Conservation (phyloP, 495 filamentous ascomycete genomes). For the Hypomontagnella submonticulosa region DNA sequence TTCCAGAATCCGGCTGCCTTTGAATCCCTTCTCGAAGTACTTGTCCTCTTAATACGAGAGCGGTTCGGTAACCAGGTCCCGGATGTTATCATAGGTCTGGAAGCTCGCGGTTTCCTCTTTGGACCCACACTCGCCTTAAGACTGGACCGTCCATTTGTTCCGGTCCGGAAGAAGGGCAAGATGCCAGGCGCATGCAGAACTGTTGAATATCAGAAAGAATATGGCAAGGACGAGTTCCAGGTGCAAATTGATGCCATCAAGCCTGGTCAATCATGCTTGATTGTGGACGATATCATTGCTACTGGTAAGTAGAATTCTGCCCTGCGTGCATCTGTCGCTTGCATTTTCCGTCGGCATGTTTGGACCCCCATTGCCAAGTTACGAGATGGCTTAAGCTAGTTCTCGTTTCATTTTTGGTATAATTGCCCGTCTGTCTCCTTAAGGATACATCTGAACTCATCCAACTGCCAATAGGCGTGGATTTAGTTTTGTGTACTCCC, state of each 20-base stretch:
- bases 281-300: slow-evolving; percentile 98
- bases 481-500: background rate
- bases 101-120: slow-evolving; percentile 95
- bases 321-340: slow-evolving; percentile 10
- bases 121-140: slow-evolving; percentile 89
- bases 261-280: slow-evolving; percentile 86
- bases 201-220: slow-evolving; percentile 92
- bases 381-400: slow-evolving; percentile 1
- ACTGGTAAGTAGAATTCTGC: slow-evolving; percentile 73
- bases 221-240: slow-evolving; percentile 95
- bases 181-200: slow-evolving; percentile 88
- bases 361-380: slow-evolving; percentile 1
- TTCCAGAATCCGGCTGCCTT: slow-evolving; percentile 85
- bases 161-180: slow-evolving; percentile 96
- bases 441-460: background rate
- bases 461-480: slow-evolving; percentile 21
- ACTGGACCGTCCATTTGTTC: slow-evolving; percentile 89
- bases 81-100: slow-evolving; percentile 92
- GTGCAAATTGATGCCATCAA: slow-evolving; percentile 89
- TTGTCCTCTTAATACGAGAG: slow-evolving; percentile 82
- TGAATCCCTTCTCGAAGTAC: slow-evolving; percentile 79
- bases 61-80: slow-evolving; percentile 66
- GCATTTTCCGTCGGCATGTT: slow-evolving; percentile 17
- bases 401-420: background rate
- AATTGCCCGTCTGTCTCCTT: background rate